A percentile compares a stretch with the other conserved stretches of the same genome.
These are phyloP conservation scores for Spatholobus suberectus DNA, from an alignment of 306 rosid genomes.

Conservation along the genomic window DNA sequence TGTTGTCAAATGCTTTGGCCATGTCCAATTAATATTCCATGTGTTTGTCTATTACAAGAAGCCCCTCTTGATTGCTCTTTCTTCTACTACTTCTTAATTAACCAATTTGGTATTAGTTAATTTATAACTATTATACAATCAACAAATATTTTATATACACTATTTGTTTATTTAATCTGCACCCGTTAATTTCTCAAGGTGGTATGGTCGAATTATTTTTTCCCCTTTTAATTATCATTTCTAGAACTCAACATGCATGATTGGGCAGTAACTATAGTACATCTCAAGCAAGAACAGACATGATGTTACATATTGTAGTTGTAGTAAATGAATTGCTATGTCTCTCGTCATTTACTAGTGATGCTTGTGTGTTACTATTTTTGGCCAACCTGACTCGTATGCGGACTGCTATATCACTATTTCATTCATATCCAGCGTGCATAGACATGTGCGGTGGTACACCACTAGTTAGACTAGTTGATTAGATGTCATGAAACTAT, in stretches of 20 bases:
- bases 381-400: slow-evolving; percentile 42
- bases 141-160: not conserved
- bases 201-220: not conserved
- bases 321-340: slow-evolving; percentile 35
- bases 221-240: not conserved
- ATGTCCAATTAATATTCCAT: slow-evolving; percentile 72
- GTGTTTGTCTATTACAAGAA: slow-evolving; percentile 61
- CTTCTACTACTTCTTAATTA: not conserved
- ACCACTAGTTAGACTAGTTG: slow-evolving; percentile 19
- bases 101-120: slow-evolving; percentile 21
- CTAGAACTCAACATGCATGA: slow-evolving; percentile 15
- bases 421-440: slow-evolving; percentile 32
- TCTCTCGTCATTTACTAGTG: slow-evolving; percentile 37
- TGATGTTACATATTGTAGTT: slow-evolving; percentile 43
- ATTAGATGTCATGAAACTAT: slow-evolving; percentile 17
- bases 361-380: slow-evolving; percentile 39
- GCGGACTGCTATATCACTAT: slow-evolving; percentile 24
- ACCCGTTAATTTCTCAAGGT: slow-evolving; percentile 24
- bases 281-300: slow-evolving; percentile 55
- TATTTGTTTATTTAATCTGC: not conserved
- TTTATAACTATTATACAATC: slow-evolving; percentile 13
- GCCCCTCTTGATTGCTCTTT: slow-evolving; percentile 24
- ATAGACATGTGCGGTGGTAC: slow-evolving; percentile 36
- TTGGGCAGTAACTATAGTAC: slow-evolving; percentile 41
- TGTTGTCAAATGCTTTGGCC: slow-evolving; percentile 73